Evolutionary conservation across 495 filamentous ascomycete species (phyloP), one percentile per base, ranked within the genome.

Genomic region (Aspergillus kassunensis): DNA sequence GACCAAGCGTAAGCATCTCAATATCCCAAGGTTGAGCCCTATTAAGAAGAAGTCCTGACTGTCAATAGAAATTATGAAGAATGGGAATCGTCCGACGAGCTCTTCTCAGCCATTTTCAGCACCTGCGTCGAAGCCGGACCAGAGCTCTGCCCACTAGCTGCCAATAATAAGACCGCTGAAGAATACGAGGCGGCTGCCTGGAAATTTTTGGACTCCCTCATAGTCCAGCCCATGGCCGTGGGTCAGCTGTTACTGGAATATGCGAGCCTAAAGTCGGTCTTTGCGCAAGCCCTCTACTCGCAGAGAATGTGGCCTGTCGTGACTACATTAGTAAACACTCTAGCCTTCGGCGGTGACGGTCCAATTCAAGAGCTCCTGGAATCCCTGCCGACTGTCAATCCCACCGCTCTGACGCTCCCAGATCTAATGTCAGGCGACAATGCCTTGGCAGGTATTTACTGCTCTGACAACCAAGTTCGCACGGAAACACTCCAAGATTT

Each of bases 401-500:
- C 20, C 35, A 40, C 34, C 20, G 37, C 23, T 16, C 1, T 25
- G n/a, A 21, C 9, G 1, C n/a, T 33, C 23, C 47, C 34, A 39
- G 21, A 15, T n/a, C 15, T 31, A 10, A 23, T 41, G 2, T 8
- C 8, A 6, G 25, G 15, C 12, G 47, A 50, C 25, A 29, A 27
- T 19, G 15, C 35, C 5, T n/a, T 50, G 10, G 47, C 36, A 1
- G 47, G 47, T 21, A 50, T 50, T 25, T 50, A 50, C 18, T 50
- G 47, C 25, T 20, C 19, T 13, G 47, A 50, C 25, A 50, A 50
- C 35, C 47, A 50, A n/a, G 47, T 41, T n/a, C 47, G 47, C 21
- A 50, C 47, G 23, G 1, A 27, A 12, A 50, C 3, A 15, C 30
- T 50, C n/a, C 23, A 16, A 3, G 47, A 50, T 6, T 50, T 50